Conservation (phyloP, 129 eudicot genomes). For the Artemisia argyi region DNA sequence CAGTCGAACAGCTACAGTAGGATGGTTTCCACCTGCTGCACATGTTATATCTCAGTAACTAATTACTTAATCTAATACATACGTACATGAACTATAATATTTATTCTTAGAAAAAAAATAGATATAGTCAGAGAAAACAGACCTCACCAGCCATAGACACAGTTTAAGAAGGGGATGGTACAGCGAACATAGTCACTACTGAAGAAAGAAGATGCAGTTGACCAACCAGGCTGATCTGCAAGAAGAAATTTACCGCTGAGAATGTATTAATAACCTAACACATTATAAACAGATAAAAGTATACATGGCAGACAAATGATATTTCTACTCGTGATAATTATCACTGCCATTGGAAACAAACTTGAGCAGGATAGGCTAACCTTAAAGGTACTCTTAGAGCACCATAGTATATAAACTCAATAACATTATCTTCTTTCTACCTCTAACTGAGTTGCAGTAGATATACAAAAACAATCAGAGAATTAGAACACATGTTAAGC, state of each 20-base stretch:
- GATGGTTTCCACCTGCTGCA: conserved; percentile 95
- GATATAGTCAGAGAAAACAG: conserved; percentile 15
- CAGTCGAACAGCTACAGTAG: conserved; percentile 91
- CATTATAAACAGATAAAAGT: background rate
- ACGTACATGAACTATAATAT: conserved; percentile 2
- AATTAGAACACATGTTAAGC: no score
- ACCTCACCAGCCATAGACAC: conserved; percentile 91
- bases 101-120: background rate
- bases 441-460: no score
- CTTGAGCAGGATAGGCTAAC: conserved; percentile 5
- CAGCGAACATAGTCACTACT: conserved; percentile 88
- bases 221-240: conserved; percentile 81
- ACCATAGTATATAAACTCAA: background rate
- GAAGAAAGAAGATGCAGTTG: conserved; percentile 97
- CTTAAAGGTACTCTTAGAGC: background rate
- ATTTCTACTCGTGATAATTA: background rate
- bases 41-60: conserved; percentile 24
- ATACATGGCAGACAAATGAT: background rate
- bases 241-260: conserved; percentile 14
- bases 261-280: conserved; percentile 6
- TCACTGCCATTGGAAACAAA: background rate
- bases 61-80: conserved; percentile 17
- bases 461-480: no score
- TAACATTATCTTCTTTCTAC: background rate
- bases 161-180: conserved; percentile 95